Evolutionary conservation across 176 grass and related monocot genomes (phyloP).

Genomic region (Thinopyrum elongatum): DNA sequence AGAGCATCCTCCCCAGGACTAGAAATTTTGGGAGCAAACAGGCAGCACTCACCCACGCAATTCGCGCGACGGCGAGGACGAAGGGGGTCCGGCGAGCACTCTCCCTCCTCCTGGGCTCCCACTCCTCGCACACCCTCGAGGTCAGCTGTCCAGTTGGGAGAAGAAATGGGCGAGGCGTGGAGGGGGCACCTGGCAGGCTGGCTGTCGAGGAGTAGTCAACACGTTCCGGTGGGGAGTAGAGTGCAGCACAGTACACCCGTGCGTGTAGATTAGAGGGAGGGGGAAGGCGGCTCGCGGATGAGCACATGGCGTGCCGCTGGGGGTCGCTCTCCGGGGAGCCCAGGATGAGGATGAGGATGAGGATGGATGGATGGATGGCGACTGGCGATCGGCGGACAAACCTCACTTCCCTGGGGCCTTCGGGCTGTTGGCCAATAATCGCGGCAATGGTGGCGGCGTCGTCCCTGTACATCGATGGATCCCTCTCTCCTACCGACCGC

Average conservation of each 20-base stretch:
- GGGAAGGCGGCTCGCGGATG: neutral
- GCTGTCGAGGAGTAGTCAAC: neutral
- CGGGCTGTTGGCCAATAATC: too few relatives aligned
- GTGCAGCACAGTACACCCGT: neutral
- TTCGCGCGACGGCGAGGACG: neutral
- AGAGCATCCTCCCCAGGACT: neutral
- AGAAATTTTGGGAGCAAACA: too few relatives aligned
- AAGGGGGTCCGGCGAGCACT: neutral
- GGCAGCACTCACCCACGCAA: neutral
- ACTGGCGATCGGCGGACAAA: too few relatives aligned
- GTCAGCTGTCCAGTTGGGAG: neutral
- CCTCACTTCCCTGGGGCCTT: too few relatives aligned
- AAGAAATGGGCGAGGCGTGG: neutral
- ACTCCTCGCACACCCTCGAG: too few relatives aligned
- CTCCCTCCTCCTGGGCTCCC: neutral
- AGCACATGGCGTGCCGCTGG: too few relatives aligned
- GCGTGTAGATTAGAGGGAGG: neutral
- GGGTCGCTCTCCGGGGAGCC: too few relatives aligned
- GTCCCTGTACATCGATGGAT: too few relatives aligned
- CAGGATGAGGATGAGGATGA: too few relatives aligned
- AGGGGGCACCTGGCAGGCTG: neutral
- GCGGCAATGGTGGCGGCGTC: too few relatives aligned
- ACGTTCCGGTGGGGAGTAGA: neutral
- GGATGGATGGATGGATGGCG: too few relatives aligned
- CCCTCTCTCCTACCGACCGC: too few relatives aligned